A percentile compares a stretch with the other conserved stretches of the same genome.
Evolutionary conservation across 2,329 filamentous ascomycete species (phyloP).

Genomic region (Botryotinia convoluta): DNA sequence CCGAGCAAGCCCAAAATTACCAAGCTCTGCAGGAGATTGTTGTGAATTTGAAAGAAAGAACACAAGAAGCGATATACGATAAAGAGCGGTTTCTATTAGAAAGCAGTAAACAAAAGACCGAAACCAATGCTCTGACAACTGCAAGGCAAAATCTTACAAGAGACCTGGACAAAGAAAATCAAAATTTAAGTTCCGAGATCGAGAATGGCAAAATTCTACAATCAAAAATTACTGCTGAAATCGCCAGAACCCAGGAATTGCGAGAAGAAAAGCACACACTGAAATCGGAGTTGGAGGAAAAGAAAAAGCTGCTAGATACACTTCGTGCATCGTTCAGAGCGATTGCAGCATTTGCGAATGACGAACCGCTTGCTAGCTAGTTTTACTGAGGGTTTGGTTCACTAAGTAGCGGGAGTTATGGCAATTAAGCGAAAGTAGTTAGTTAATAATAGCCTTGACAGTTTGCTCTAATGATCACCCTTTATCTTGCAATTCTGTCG

Average conservation of each 20-base stretch:
- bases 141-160: neutral
- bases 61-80: neutral
- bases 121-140: neutral
- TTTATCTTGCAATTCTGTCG: neutral
- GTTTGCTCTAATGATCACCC: neutral
- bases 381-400: fast-evolving
- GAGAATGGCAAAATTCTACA: neutral
- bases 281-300: neutral
- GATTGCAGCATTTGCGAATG: neutral
- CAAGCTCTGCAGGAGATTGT: neutral
- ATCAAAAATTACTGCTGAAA: neutral
- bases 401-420: neutral
- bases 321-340: neutral
- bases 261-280: neutral
- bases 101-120: fast-evolving
- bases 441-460: neutral
- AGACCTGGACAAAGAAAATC: neutral
- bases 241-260: neutral
- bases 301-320: neutral
- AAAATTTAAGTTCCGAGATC: neutral
- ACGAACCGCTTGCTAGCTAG: neutral
- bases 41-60: neutral
- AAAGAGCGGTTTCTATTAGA: neutral
- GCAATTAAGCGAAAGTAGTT: neutral
- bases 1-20: neutral